These are phyloP conservation scores for Thelonectria olida DNA, from an alignment of 2,329 filamentous ascomycete genomes.

Conservation along the genomic window DNA sequence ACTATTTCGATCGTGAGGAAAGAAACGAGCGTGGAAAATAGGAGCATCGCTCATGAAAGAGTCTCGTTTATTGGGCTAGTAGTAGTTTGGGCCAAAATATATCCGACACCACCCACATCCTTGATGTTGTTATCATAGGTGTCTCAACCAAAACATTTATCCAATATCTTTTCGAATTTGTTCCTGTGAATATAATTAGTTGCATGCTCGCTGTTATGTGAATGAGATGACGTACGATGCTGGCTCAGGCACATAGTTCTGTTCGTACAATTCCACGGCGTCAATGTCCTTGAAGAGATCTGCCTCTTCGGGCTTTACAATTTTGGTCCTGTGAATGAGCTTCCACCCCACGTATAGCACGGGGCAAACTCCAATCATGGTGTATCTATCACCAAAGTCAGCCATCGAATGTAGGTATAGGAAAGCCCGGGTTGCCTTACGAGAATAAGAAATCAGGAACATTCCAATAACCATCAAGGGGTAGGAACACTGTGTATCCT, in stretches of 20 bases:
- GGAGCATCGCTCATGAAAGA: no score
- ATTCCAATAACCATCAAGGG: slow-evolving; percentile 67
- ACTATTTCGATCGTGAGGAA: no score
- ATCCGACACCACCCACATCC: no score
- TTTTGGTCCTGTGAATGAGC: slow-evolving; percentile 69
- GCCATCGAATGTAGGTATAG: not conserved
- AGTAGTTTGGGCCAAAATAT: no score
- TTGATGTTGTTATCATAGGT: no score
- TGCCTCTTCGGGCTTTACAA: slow-evolving; percentile 64
- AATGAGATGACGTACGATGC: slow-evolving; percentile 57
- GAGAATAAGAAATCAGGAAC: slow-evolving; percentile 78
- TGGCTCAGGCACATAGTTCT: slow-evolving; percentile 63
- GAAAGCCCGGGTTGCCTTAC: slow-evolving; percentile 48
- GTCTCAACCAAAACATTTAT: slow-evolving; percentile 30
- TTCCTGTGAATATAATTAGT: slow-evolving; percentile 22
- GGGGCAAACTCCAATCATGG: slow-evolving; percentile 77
- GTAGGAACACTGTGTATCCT: slow-evolving; percentile 80
- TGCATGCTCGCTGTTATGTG: not conserved
- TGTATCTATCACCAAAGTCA: slow-evolving; percentile 59
- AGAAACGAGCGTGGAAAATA: no score
- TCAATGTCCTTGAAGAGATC: slow-evolving; percentile 71
- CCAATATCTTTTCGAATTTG: slow-evolving; percentile 29
- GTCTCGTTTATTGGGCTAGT: no score
- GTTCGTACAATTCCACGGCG: slow-evolving; percentile 74
- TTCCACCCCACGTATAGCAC: slow-evolving; percentile 78